Percentiles rank a stretch among this genome's conserved stretches.
Conservation (phyloP, 306 rosid genomes). For the Datisca glomerata region DNA sequence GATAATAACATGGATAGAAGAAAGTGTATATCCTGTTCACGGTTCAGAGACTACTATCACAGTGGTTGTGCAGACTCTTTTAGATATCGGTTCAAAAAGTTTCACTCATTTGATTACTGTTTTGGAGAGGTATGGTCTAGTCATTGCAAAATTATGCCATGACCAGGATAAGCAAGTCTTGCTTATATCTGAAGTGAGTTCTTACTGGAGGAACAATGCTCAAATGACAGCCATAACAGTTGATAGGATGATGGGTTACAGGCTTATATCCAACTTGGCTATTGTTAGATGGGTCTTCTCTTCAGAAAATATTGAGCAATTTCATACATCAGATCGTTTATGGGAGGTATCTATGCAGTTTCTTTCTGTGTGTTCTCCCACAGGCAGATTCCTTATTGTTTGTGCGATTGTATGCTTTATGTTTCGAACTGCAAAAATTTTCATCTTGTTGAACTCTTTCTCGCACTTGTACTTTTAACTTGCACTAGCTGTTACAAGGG, state of each 20-base stretch:
- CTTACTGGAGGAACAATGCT: conserved; percentile 82
- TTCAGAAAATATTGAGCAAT: conserved; percentile 63
- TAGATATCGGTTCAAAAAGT: conserved; percentile 92
- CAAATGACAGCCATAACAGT: conserved; percentile 91
- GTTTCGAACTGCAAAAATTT: too few species aligned
- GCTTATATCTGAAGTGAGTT: conserved; percentile 74
- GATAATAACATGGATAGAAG: conserved; percentile 80
- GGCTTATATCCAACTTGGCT: conserved; percentile 87
- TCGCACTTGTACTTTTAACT: too few species aligned
- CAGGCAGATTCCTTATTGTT: not conserved
- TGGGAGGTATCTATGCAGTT: conserved; percentile 68
- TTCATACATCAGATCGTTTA: conserved; percentile 82
- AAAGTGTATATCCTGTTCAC: conserved; percentile 59
- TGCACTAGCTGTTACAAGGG: too few species aligned
- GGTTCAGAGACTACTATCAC: conserved; percentile 68
- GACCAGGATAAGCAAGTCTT: conserved; percentile 86
- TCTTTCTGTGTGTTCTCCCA: conserved; percentile 1
- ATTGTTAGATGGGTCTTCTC: conserved; percentile 95
- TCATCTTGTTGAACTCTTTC: too few species aligned
- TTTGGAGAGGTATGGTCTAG: conserved; percentile 90
- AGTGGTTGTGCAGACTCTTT: conserved; percentile 79
- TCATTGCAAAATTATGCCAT: conserved; percentile 61
- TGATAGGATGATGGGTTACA: conserved; percentile 99
- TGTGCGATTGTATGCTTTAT: not conserved
- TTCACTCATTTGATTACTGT: conserved; percentile 96